Percentiles rank a stretch among this genome's conserved stretches.
These are phyloP conservation scores for Periconia sp. DNA, from an alignment of 2,329 filamentous ascomycete species.

Conservation along the genomic window DNA sequence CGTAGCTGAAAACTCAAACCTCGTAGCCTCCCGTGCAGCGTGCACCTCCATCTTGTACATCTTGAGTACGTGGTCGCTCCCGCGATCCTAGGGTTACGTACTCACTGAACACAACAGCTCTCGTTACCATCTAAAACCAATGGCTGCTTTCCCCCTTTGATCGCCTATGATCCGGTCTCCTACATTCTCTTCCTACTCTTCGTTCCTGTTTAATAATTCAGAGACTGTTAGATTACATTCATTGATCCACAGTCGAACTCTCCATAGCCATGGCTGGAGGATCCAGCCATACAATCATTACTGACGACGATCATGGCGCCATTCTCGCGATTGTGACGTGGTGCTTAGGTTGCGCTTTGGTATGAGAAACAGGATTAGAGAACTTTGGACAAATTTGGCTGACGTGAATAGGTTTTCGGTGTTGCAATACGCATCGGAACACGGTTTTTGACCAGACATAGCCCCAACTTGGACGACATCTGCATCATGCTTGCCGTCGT, in stretches of 20 bases:
- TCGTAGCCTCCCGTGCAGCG: neutral
- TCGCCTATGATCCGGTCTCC: neutral
- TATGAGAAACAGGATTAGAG: constrained; percentile 5
- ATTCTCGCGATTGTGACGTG: constrained; percentile 29
- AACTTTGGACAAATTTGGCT: neutral
- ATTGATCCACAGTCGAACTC: neutral
- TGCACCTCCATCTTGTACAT: neutral
- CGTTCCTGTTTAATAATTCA: neutral
- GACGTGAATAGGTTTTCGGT: constrained; percentile 19
- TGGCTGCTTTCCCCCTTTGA: neutral
- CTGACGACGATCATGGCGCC: constrained; percentile 25
- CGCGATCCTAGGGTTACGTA: neutral
- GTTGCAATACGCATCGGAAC: constrained; percentile 16
- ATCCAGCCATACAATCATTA: constrained; percentile 14
- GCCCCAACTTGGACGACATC: constrained; percentile 20
- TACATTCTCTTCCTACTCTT: neutral
- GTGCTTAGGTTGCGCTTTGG: constrained; percentile 27
- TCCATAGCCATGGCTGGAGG: constrained; percentile 5
- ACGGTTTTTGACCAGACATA: constrained; percentile 16
- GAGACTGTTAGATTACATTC: neutral
- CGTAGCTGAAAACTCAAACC: neutral
- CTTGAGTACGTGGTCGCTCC: neutral
- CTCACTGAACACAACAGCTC: neutral
- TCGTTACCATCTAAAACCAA: neutral
- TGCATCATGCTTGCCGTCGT: constrained; percentile 20